Evolutionary conservation across 805 yeast species (phyloP), one percentile per base, ranked within the genome.

Genomic region (Wickerhamomyces canadensis): DNA sequence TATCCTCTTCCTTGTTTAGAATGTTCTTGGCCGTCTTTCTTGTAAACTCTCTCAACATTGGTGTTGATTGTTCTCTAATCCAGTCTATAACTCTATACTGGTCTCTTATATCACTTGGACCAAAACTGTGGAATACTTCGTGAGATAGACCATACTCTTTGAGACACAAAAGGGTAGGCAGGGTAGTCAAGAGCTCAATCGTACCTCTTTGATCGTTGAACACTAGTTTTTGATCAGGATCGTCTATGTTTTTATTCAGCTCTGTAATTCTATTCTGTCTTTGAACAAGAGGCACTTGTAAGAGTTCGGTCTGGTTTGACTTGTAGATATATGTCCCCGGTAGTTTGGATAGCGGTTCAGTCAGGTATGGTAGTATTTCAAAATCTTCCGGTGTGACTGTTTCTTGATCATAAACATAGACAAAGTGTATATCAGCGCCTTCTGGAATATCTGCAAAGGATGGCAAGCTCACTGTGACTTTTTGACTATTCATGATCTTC

Each of bases 101-200:
- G 44, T 74, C 68, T 44, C 93, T 68, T 38, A 73, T 68, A 47
- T 82, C 85, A 34, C 75, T 76, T 6, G 86, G 73, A 0, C 80
- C 78, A 58, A 74, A 77, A 38, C 75, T 77, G 46, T 74, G 83
- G 45, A 58, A 80, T 5, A 79, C 69, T 5, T 63, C 60, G 0
- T 84, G 70, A 23, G 72, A 51, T 38, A 74, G 52, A 12, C 76
- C 62, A 36, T 73, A 71, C 37, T 81, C 81, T 47, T 74, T 80
- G 55, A 80, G 72, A 17, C 80, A 62, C 22, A 78, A 58, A 15
- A 84, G 48, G 13, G 84, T 76, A 2, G 94, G 94, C 25, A 65
- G 64, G 7, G 80, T 67, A 0, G 87, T 68, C 19, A 78, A 54
- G 2, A 80, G 65, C 19, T 75, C 71, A 18, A 82, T 64, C 14